Evolutionary conservation across 139 green algal genomes (phyloP).

Genomic region (Micractinium conductrix): DNA sequence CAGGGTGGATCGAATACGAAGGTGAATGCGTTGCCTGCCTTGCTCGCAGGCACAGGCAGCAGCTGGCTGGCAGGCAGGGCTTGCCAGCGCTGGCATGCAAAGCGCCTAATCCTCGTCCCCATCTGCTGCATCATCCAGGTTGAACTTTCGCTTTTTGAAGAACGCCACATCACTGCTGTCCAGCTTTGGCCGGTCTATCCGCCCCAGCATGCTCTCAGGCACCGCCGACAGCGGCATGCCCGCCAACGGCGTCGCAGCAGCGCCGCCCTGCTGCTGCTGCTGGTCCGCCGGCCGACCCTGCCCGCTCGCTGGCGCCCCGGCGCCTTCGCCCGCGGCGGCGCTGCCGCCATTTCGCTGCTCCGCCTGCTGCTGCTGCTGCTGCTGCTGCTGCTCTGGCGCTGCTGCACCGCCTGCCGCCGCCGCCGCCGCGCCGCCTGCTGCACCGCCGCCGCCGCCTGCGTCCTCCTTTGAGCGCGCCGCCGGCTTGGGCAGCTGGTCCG

Average conservation of each 20-base stretch:
- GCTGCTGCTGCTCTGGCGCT: background rate
- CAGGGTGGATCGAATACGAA: no score
- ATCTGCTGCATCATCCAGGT: slow-evolving; percentile 16
- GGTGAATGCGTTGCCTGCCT: no score
- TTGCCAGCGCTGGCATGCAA: no score
- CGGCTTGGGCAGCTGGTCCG: slow-evolving; percentile 59
- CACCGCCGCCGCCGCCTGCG: background rate
- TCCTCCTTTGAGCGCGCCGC: background rate
- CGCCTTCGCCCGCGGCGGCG: background rate
- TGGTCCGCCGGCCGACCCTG: background rate
- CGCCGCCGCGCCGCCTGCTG: background rate
- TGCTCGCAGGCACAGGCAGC: no score
- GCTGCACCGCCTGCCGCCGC: no score
- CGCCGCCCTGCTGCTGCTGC: background rate
- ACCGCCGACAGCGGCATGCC: background rate
- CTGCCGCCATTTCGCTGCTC: background rate
- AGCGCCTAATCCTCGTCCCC: background rate
- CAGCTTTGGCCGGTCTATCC: slow-evolving; percentile 19
- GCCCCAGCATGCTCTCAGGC: slow-evolving; percentile 30
- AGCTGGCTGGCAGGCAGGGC: background rate
- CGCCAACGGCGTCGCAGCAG: background rate
- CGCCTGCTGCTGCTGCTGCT: background rate
- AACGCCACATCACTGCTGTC: slow-evolving; percentile 30
- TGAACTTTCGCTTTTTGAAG: slow-evolving; percentile 42
- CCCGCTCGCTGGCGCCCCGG: background rate